Conservation (phyloP, 352 stramenopile genomes). For the Phytophthora europaea region DNA sequence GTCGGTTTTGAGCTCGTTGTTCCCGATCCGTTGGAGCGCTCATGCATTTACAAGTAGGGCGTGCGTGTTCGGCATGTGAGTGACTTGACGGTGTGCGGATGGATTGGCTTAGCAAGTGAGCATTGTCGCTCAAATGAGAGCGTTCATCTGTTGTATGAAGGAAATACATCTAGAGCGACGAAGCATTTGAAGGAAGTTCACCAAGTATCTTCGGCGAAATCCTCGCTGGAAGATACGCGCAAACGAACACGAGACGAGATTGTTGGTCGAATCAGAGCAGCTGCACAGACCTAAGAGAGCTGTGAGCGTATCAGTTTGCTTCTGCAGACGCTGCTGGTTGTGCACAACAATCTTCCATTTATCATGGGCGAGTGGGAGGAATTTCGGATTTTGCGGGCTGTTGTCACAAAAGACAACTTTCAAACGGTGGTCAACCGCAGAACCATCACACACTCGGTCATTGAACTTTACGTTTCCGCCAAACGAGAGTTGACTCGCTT, state of each 20-base stretch:
- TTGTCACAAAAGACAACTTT: conserved; percentile 12
- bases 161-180: conserved; percentile 1
- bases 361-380: conserved; percentile 16
- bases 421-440: neutral
- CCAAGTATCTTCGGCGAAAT: neutral
- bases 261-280: neutral
- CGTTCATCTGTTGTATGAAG: neutral
- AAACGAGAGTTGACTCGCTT: neutral
- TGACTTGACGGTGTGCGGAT: neutral
- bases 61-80: neutral
- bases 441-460: conserved; percentile 1
- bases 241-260: conserved; percentile 7
- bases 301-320: conserved; percentile 13
- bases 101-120: neutral
- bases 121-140: conserved; percentile 7
- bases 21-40: no score
- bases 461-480: neutral
- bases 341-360: conserved; percentile 12
- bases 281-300: conserved; percentile 6
- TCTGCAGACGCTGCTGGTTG: neutral
- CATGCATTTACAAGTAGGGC: neutral
- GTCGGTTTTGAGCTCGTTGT: no score
- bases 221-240: neutral
- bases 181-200: conserved; percentile 17
- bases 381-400: conserved; percentile 1